Evolutionary conservation across 1,284 basidiomycete species (phyloP).

Genomic region (Neotropicomus parvogracilis): DNA sequence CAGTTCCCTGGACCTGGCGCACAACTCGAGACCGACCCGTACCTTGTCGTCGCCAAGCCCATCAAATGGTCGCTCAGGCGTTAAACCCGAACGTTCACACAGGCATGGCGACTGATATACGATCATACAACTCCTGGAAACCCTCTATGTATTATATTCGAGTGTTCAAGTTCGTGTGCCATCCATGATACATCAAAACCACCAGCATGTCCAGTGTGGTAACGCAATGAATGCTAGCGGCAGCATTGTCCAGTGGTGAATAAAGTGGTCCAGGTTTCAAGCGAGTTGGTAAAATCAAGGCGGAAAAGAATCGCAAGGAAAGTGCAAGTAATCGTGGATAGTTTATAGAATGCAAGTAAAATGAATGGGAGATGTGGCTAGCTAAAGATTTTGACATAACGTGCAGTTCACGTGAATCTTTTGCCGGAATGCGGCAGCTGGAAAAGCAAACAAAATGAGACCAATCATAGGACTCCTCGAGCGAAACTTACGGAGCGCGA

Average conservation of each 20-base stretch:
- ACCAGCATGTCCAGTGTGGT: slow-evolving; percentile 18
- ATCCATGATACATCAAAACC: slow-evolving; percentile 25
- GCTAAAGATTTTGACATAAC: slow-evolving; percentile 67
- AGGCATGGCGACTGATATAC: not conserved
- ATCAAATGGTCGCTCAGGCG: too few relatives aligned
- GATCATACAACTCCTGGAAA: not conserved
- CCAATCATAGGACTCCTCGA: not conserved
- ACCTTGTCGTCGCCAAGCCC: too few relatives aligned
- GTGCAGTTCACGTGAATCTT: slow-evolving; percentile 58
- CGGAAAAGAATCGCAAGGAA: slow-evolving; percentile 4
- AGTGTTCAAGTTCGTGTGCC: slow-evolving; percentile 23
- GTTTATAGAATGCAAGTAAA: slow-evolving; percentile 28
- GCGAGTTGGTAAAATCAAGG: slow-evolving; percentile 3
- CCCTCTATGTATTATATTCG: slow-evolving; percentile 9
- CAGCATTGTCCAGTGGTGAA: slow-evolving; percentile 10
- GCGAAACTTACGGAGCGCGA: slow-evolving; percentile 65
- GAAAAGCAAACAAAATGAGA: not conserved
- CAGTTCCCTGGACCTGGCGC: too few relatives aligned
- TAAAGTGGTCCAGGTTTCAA: slow-evolving; percentile 20
- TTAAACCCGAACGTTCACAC: not conserved
- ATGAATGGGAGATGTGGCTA: slow-evolving; percentile 24
- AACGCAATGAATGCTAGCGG: slow-evolving; percentile 9
- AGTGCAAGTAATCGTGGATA: slow-evolving; percentile 33
- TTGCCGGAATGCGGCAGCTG: slow-evolving; percentile 62
- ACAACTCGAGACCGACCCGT: too few relatives aligned